A percentile compares a stretch with the other conserved stretches of the same genome.
Evolutionary conservation across 768 basidiomycete species (phyloP).

Genomic region (Amanita muscaria): DNA sequence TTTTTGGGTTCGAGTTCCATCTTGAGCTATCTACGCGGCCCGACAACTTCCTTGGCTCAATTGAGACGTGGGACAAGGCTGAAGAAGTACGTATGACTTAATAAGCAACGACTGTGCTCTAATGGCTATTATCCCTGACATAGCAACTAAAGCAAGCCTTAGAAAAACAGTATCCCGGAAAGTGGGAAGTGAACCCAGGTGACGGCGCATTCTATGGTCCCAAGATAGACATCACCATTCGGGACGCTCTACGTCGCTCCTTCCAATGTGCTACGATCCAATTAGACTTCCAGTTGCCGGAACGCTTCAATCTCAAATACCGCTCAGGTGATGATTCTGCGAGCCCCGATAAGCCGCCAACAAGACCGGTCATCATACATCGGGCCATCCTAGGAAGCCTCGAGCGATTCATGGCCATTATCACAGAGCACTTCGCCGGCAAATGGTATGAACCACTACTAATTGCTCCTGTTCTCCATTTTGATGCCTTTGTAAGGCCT

Average conservation of each 20-base stretch:
- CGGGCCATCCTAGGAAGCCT: constrained; percentile 91
- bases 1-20: constrained; percentile 92
- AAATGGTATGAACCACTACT: constrained; percentile 64
- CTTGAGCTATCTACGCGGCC: constrained; percentile 95
- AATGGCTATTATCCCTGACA: constrained; percentile 6
- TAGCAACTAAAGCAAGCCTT: constrained; percentile 82
- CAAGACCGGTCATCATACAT: constrained; percentile 95
- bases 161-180: constrained; percentile 76
- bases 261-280: constrained; percentile 99
- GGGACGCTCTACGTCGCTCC: constrained; percentile 83
- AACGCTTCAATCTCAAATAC: constrained; percentile 93
- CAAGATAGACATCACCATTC: constrained; percentile 96
- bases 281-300: constrained; percentile 97
- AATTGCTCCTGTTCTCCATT: background rate
- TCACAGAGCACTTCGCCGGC: constrained; percentile 94
- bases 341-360: constrained; percentile 42
- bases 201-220: constrained; percentile 99
- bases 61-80: constrained; percentile 87
- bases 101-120: constrained; percentile 1
- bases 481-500: constrained; percentile 47
- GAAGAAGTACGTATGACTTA: constrained; percentile 50
- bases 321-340: constrained; percentile 66
- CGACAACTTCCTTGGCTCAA: constrained; percentile 82
- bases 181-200: constrained; percentile 90
- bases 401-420: constrained; percentile 94